Base-by-base conservation (phyloP, 2,329 filamentous ascomycete species). In the Exophiala dermatitidis region DNA sequence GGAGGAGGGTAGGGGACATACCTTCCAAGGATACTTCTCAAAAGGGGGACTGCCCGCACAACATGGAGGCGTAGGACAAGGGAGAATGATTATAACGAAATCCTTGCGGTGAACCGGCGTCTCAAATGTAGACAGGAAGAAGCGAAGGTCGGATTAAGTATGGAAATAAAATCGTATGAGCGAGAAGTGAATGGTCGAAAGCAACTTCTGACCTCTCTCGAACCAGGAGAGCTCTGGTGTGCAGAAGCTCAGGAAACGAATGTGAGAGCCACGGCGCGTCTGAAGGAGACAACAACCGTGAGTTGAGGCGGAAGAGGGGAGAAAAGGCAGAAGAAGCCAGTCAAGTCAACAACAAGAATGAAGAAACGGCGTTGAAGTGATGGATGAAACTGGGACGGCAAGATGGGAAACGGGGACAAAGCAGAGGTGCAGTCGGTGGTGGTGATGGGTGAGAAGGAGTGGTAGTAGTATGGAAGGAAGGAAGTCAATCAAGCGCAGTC, bases 191-290 rank as follows among this genome's bases (percentile, higher is more conserved):
- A 55, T 48, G 52, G 45, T 40, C 31, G 48, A 47, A 51, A 51
- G 48, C 38, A 26, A 41, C 38, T 48, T 44, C 28, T 45, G 42
- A 31, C 30, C 32, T 38, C 48, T 38, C 37, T 42, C 34, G 30
- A 38, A 37, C 41, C 37, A 44, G 48, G 28, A 45, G 33, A 55
- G 48, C 48, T 40, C 33, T 37, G 40, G 31, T 41, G 48, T 19
- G 29, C 32, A 41, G 40, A 45, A 54, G 52, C 51, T 57, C 53
- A 54, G 38, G 52, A 57, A 59, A 59, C 54, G 57, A 59, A 57
- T 45, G 57, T 52, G 38, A 54, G 48, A 50, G 51, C 53, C 49
- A 52, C 54, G 57, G 46, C 48, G 55, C 48, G 52, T 54, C 40
- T 38, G 40, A 37, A 50, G 46, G 46, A 34, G 40, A 42, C 46